Conservation (phyloP, 306 rosid genomes). For the Myrica gale region DNA sequence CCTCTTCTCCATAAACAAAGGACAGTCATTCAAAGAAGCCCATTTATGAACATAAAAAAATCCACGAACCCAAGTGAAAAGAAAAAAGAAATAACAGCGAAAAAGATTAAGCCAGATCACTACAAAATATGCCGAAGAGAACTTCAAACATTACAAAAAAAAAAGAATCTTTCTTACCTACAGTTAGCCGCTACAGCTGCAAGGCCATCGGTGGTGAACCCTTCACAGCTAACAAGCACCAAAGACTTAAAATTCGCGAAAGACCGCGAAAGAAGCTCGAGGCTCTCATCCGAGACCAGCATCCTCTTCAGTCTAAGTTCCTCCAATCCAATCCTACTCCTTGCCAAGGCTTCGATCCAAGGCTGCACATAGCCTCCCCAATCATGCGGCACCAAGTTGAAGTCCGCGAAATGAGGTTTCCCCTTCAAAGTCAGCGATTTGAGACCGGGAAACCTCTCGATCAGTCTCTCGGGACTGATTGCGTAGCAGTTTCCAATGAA, state of each 20-base stretch:
- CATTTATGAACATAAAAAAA: background rate
- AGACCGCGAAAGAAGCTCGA: conserved; percentile 76
- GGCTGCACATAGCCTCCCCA: conserved; percentile 83
- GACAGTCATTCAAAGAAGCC: background rate
- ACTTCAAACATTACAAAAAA: background rate
- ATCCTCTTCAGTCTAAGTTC: conserved; percentile 89
- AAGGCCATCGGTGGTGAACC: conserved; percentile 87
- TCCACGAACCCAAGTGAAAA: background rate
- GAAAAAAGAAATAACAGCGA: background rate
- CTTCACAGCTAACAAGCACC: conserved; percentile 87
- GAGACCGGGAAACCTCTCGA: conserved; percentile 62
- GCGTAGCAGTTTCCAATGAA: conserved; percentile 91
- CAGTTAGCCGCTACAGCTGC: conserved; percentile 90
- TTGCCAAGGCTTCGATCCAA: conserved; percentile 78
- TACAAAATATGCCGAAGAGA: background rate
- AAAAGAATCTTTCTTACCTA: conserved; percentile 44
- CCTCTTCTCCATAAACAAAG: background rate
- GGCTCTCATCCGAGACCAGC: conserved; percentile 82
- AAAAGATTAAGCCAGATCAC: background rate
- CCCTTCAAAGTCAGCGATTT: conserved; percentile 81
- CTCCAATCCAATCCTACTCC: conserved; percentile 49
- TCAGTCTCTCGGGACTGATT: conserved; percentile 67
- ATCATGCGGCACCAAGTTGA: conserved; percentile 78
- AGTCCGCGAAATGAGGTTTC: conserved; percentile 96
- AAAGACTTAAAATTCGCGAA: conserved; percentile 74